Evolutionary conservation across 2,329 filamentous ascomycete species (phyloP).

Genomic region (Aspergillus chevalieri): DNA sequence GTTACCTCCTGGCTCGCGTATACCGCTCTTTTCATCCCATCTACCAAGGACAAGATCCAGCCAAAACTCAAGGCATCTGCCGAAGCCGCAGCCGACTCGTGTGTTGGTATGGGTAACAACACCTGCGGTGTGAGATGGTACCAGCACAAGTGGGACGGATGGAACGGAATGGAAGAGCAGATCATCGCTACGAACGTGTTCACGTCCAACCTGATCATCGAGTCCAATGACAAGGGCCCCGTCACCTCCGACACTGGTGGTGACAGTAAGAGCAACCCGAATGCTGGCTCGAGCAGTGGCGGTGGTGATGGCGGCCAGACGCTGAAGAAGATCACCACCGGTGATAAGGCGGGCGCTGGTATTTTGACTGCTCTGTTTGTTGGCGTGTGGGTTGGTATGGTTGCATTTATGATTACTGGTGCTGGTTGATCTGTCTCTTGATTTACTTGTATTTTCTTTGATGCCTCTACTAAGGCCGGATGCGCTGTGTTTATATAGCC

Average conservation of each 20-base stretch:
- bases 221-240: slow-evolving; percentile 37
- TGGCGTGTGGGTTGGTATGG: slow-evolving; percentile 21
- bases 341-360: slow-evolving; percentile 34
- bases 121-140: slow-evolving; percentile 62
- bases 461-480: too few species aligned
- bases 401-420: slow-evolving; percentile 28
- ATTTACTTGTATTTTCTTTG: neutral
- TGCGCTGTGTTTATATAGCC: neutral
- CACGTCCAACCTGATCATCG: slow-evolving; percentile 52
- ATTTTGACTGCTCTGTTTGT: slow-evolving; percentile 32
- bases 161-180: slow-evolving; percentile 60
- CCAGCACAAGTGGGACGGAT: slow-evolving; percentile 48
- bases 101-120: slow-evolving; percentile 54
- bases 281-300: slow-evolving; percentile 15
- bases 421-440: slow-evolving; percentile 6
- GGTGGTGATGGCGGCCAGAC: slow-evolving; percentile 14
- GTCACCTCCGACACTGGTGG: slow-evolving; percentile 48
- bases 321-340: slow-evolving; percentile 19
- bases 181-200: slow-evolving; percentile 62
- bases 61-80: slow-evolving; percentile 55
- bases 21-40: slow-evolving; percentile 57
- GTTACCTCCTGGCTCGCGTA: slow-evolving; percentile 60
- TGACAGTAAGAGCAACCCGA: slow-evolving; percentile 38
- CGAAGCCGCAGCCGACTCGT: slow-evolving; percentile 55
- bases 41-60: slow-evolving; percentile 50